Percentiles rank a stretch among this genome's conserved stretches.
Conservation (phyloP, 352 stramenopile genomes). For the Pythium dissotocum region DNA sequence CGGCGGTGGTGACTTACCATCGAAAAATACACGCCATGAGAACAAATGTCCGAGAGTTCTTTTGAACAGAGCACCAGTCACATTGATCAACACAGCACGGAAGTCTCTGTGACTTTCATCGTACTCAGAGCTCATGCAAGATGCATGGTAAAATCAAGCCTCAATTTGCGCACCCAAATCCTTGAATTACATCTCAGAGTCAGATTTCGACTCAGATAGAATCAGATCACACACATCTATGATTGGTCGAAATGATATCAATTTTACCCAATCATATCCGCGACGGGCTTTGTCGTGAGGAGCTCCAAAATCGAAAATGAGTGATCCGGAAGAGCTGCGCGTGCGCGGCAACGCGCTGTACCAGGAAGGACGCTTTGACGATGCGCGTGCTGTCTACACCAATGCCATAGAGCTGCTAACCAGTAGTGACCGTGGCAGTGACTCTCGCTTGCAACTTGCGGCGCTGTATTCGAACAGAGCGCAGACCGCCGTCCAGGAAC, state of each 20-base stretch:
- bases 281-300: background rate
- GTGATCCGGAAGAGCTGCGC: slow-evolving; percentile 39
- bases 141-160: too few species aligned
- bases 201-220: background rate
- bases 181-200: background rate
- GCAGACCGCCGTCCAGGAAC: slow-evolving; percentile 72
- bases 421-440: background rate
- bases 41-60: too few species aligned
- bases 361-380: slow-evolving; percentile 52
- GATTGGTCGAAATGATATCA: background rate
- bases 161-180: too few species aligned
- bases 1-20: too few species aligned
- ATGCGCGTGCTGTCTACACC: slow-evolving; percentile 53
- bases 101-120: too few species aligned
- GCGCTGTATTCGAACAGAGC: slow-evolving; percentile 67
- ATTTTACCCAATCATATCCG: slow-evolving; percentile 1
- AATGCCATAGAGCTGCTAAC: slow-evolving; percentile 37
- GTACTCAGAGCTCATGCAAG: too few species aligned
- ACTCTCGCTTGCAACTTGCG: slow-evolving; percentile 16
- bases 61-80: too few species aligned
- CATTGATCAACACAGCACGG: too few species aligned
- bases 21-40: background rate
- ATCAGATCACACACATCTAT: background rate
- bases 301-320: slow-evolving; percentile 10
- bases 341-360: slow-evolving; percentile 55